Evolutionary conservation across 192 early-diverging fungal genomes (phyloP).

Genomic region (Coemansia sp.): DNA sequence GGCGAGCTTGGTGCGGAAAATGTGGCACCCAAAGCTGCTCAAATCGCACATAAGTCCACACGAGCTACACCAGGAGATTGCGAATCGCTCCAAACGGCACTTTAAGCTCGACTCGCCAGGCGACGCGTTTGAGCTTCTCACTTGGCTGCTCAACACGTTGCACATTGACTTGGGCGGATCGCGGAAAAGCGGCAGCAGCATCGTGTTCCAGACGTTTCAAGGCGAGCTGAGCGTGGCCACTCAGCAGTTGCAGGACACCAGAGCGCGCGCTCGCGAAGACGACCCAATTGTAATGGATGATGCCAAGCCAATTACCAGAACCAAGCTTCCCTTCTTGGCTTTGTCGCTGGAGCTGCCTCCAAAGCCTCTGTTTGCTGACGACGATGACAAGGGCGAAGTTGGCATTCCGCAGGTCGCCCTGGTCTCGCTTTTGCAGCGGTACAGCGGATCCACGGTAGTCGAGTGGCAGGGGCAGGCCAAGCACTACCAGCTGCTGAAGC

Average conservation of each 20-base stretch:
- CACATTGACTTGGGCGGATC: slow-evolving; percentile 86
- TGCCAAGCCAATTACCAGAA: slow-evolving; percentile 20
- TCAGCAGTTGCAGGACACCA: slow-evolving; percentile 60
- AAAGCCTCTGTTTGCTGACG: slow-evolving; percentile 88
- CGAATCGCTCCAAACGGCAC: slow-evolving; percentile 74
- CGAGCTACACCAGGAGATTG: slow-evolving; percentile 93
- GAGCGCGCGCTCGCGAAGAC: slow-evolving; percentile 25
- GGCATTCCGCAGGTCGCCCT: slow-evolving; percentile 92
- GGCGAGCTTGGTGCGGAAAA: slow-evolving; percentile 79
- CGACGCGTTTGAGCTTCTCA: slow-evolving; percentile 86
- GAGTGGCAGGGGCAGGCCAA: slow-evolving; percentile 61
- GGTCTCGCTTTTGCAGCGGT: slow-evolving; percentile 79
- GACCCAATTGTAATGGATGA: slow-evolving; percentile 18
- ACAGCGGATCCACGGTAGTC: slow-evolving; percentile 70
- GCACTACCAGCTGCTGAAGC: slow-evolving; percentile 70
- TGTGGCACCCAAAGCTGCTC: slow-evolving; percentile 92
- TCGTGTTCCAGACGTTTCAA: slow-evolving; percentile 84
- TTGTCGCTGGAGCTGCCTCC: slow-evolving; percentile 90
- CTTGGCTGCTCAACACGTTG: slow-evolving; percentile 92
- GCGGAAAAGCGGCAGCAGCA: slow-evolving; percentile 72
- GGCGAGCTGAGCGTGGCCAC: slow-evolving; percentile 80
- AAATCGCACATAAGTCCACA: slow-evolving; percentile 97
- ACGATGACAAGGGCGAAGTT: slow-evolving; percentile 74
- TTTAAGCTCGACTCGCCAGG: slow-evolving; percentile 81
- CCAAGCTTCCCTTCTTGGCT: slow-evolving; percentile 75